phyloP scores from a whole-genome alignment of 2,329 filamentous ascomycete genomes.

The Alternaria gaisen region DNA sequence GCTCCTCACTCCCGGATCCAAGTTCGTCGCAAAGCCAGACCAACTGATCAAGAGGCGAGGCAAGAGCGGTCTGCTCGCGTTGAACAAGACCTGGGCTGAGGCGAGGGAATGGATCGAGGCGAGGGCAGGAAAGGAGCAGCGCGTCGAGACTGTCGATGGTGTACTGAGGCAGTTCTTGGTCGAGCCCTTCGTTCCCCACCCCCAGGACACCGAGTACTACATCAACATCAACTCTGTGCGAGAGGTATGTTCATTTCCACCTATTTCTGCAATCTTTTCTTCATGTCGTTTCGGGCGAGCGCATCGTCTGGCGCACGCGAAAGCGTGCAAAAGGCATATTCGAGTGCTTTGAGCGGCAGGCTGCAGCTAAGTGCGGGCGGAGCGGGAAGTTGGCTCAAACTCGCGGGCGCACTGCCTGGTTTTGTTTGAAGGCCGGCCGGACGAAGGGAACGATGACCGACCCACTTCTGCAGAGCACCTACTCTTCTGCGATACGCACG shows the following conservation, averaged over 20 bases:
- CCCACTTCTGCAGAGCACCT: slow-evolving; percentile 49
- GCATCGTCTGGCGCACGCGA: slow-evolving; percentile 7
- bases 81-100: slow-evolving; percentile 98
- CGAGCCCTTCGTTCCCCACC: slow-evolving; percentile 97
- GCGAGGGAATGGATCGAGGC: slow-evolving; percentile 93
- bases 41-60: slow-evolving; percentile 99
- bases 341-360: slow-evolving; percentile 13
- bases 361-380: slow-evolving; percentile 21
- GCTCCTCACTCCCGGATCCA: slow-evolving; percentile 82
- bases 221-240: slow-evolving; percentile 99
- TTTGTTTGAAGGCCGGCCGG: slow-evolving; percentile 51
- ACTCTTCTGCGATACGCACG: slow-evolving; percentile 40
- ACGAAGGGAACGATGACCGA: slow-evolving; percentile 51
- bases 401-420: slow-evolving; percentile 38
- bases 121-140: slow-evolving; percentile 88
- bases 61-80: slow-evolving; percentile 93
- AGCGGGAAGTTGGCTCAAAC: slow-evolving; percentile 27
- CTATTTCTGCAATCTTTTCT: slow-evolving; percentile 21
- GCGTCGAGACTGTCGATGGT: slow-evolving; percentile 91
- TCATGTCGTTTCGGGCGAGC: slow-evolving; percentile 6
- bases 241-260: slow-evolving; percentile 78
- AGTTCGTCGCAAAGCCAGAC: slow-evolving; percentile 99
- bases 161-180: slow-evolving; percentile 94
- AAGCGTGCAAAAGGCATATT: slow-evolving; percentile 23
- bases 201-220: slow-evolving; percentile 96